Percentiles rank a stretch among this genome's conserved stretches.
phyloP scores from a whole-genome alignment of 108 stramenopile species.

The Mediolabrus comicus region DNA sequence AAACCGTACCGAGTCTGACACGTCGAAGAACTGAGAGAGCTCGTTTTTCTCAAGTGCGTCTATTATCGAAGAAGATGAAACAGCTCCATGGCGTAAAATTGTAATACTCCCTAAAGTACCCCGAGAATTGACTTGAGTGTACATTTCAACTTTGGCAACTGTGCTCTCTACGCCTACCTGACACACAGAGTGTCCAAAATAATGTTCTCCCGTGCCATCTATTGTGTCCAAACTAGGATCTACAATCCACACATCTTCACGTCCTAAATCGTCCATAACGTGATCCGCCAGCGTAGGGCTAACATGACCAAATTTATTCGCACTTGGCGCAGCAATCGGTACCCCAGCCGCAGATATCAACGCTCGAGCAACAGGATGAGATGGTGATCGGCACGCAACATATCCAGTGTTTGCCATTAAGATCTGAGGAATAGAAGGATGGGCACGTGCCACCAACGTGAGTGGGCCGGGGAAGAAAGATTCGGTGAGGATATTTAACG shows the following conservation, averaged over 20 bases:
- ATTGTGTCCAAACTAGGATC: slow-evolving; percentile 47
- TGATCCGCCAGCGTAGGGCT: slow-evolving; percentile 92
- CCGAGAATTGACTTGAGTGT: slow-evolving; percentile 7
- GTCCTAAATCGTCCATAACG: slow-evolving; percentile 92
- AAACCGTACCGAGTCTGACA: slow-evolving; percentile 42
- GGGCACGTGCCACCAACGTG: slow-evolving; percentile 85
- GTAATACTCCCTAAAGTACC: slow-evolving; percentile 42
- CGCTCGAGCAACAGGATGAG: slow-evolving; percentile 82
- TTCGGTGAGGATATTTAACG: slow-evolving; percentile 49
- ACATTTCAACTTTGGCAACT: slow-evolving; percentile 76
- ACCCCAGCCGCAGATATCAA: slow-evolving; percentile 77
- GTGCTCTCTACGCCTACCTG: slow-evolving; percentile 84
- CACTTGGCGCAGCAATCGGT: slow-evolving; percentile 97
- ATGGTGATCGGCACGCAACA: slow-evolving; percentile 95
- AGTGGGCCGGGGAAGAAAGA: slow-evolving; percentile 95
- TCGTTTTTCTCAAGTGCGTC: slow-evolving; percentile 46
- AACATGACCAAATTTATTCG: slow-evolving; percentile 98
- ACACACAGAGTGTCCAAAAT: slow-evolving; percentile 31
- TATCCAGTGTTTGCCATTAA: slow-evolving; percentile 94
- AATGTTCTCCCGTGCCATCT: neutral
- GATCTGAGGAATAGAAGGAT: slow-evolving; percentile 66
- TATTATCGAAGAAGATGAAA: slow-evolving; percentile 54
- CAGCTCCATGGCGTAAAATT: slow-evolving; percentile 78
- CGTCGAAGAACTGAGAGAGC: slow-evolving; percentile 30
- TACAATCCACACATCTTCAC: slow-evolving; percentile 83